Evolutionary conservation across 73 alveolate species (phyloP), one percentile per base, ranked within the genome.

Genomic region (Paramecium caudatum): DNA sequence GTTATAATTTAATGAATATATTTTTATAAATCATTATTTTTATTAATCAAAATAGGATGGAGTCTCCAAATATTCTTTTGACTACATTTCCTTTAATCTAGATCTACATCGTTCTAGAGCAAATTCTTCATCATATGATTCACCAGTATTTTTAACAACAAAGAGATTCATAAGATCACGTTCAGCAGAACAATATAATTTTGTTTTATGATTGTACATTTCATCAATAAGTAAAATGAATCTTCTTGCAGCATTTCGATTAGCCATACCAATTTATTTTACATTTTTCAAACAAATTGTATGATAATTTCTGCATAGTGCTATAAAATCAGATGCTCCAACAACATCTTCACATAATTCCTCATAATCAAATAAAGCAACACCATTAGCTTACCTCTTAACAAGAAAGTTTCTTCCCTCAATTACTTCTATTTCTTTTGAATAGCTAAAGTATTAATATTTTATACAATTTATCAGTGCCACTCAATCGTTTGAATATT

Each of bases 301-400:
- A 48, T 94, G 95, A 90, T 82, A 95, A 41, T 91, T 63, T 68
- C 91, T 50, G 8, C 96, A 93, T 19, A 96, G 16, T 1, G 98
- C 97, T 68, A 96, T 94, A 90, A 90, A 96, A 90, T 96, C 99
- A 4, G 98, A 86, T 63, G 98, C 96, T 6, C 98, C 97, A 12
- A 92, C 91, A 10, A 97, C 97, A 46, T 83, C 91, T 13, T 94
- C 98, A 49, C 99, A 96, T 21, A 96, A 78, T 12, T 96, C 98
- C 30, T 74, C 61, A 87, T 94, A 96, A 19, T 91, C 91, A 27
- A 96, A 92, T 68, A 82, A 82, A 7, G 97, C 98, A 13, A 95
- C 95, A 19, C 92, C 93, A 46, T 94, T 90, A 7, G 90, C 93
- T 37, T 82, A 61, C 61, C 82, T 90, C 5, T 91, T 82, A 0